Evolutionary conservation across 805 yeast species (phyloP), one percentile per base, ranked within the genome.

Genomic region (Phaffomyces thermotolerans): DNA sequence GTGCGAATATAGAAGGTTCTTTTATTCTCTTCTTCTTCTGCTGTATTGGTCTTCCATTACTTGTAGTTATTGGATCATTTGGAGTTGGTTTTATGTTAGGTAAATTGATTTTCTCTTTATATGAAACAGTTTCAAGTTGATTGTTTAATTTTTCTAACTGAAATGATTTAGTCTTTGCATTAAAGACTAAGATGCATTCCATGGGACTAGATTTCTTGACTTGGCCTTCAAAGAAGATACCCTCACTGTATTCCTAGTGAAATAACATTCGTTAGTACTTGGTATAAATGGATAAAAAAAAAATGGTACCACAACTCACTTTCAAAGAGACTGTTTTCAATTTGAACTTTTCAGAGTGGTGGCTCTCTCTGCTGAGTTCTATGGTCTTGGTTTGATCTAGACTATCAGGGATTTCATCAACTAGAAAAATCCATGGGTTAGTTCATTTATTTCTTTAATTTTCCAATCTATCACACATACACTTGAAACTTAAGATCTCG

Each of bases 1-100:
- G 57, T 23, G 53, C 57, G 38, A 52, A 53, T n/a, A 57, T 49
- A 8, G 58, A 51, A 1, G 58, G 48, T 13, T 55, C 57, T 13
- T 51, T 43, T n/a, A 34, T 27, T 20, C 45, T 41, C 34, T 49
- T 46, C 40, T 46, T 48, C 39, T 43, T 47, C 8, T 31, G 22
- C 2, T n/a, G 41, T 29, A 25, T 18, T 12, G 36, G 36, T 22
- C 23, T 39, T 39, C 39, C 38, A 6, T 25, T 18, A 14, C 18
- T 35, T 20, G 38, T 14, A 24, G 37, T 39, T n/a, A 41, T 34
- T 24, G 29, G n/a, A 10, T 40, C 13, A 14, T 13, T 14, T 27
- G n/a, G 34, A 3, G 4, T 25, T 25, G 13, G 34, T 31, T 15
- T 34, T 17, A 6, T 12, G 9, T 12, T 8, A 8, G 41, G 38